These are phyloP conservation scores for Diddensiella transvaalensis DNA, from an alignment of 805 yeast species.

Conservation along the genomic window DNA sequence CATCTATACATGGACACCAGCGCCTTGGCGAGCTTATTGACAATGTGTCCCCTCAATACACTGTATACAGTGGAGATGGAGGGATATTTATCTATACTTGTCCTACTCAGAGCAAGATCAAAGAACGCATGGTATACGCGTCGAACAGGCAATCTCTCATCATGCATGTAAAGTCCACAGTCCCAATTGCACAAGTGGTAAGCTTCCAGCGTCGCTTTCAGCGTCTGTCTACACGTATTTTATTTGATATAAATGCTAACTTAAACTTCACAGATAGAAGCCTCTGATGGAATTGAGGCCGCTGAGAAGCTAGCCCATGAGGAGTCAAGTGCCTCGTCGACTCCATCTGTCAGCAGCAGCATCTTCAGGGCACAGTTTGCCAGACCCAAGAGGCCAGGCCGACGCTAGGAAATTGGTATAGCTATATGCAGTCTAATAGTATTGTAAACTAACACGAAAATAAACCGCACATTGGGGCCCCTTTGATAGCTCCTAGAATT, in stretches of 20 bases:
- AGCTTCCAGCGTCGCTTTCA: too few species aligned
- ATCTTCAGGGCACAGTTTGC: too few species aligned
- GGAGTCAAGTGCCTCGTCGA: too few species aligned
- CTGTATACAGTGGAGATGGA: constrained; percentile 35
- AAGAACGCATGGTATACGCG: constrained; percentile 91
- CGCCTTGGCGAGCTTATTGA: constrained; percentile 35
- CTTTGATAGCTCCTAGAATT: too few species aligned
- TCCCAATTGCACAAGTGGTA: neutral
- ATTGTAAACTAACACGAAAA: too few species aligned
- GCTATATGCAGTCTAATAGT: neutral
- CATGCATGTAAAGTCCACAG: neutral
- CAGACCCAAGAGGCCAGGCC: constrained; percentile 30
- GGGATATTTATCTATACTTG: constrained; percentile 71
- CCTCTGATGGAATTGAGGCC: constrained; percentile 27
- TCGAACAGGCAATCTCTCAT: constrained; percentile 46
- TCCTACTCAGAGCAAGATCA: constrained; percentile 86
- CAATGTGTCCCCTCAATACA: constrained; percentile 53
- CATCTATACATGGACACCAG: constrained; percentile 28
- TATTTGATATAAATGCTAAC: too few species aligned
- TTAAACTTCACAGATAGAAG: constrained; percentile 20
- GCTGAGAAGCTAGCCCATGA: constrained; percentile 8
- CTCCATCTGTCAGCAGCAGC: too few species aligned
- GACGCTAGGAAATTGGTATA: constrained; percentile 12
- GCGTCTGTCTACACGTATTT: too few species aligned
- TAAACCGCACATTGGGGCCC: too few species aligned